phyloP scores from a whole-genome alignment of 768 basidiomycete species.

The Botryobasidium botryosum region DNA sequence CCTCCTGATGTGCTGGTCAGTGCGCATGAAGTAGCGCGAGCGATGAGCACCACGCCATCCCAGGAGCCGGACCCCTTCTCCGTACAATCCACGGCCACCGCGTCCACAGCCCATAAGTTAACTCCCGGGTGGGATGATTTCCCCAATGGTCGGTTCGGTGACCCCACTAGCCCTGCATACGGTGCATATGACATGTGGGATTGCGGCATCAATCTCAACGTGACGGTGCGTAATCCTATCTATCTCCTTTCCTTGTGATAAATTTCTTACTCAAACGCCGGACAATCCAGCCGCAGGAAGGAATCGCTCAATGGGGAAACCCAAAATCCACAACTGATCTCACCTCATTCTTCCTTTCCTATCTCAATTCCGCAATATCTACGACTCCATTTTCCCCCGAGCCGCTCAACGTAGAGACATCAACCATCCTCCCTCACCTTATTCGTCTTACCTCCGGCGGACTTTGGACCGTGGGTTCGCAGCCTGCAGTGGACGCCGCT shows the following conservation, averaged over 20 bases:
- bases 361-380: constrained; percentile 54
- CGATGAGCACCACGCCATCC: constrained; percentile 5
- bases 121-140: constrained; percentile 99
- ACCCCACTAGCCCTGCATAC: constrained; percentile 92
- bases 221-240: constrained; percentile 29
- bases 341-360: constrained; percentile 58
- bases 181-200: constrained; percentile 69
- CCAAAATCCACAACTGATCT: constrained; percentile 52
- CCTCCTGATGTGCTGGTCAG: constrained; percentile 34
- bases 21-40: constrained; percentile 41
- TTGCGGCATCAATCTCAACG: constrained; percentile 29
- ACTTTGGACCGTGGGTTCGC: constrained; percentile 95
- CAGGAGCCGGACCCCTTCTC: constrained; percentile 25
- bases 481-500: constrained; percentile 78
- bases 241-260: background rate
- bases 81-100: constrained; percentile 22
- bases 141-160: constrained; percentile 96
- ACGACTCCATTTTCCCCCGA: constrained; percentile 81
- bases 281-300: constrained; percentile 35
- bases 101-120: no score
- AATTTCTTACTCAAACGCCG: background rate
- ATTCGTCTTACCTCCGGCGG: constrained; percentile 56
- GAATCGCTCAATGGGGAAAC: constrained; percentile 57
- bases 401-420: constrained; percentile 68
- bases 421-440: constrained; percentile 60